Evolutionary conservation across 306 rosid genomes (phyloP), one percentile per base, ranked within the genome.

Genomic region (Fagus sylvatica): DNA sequence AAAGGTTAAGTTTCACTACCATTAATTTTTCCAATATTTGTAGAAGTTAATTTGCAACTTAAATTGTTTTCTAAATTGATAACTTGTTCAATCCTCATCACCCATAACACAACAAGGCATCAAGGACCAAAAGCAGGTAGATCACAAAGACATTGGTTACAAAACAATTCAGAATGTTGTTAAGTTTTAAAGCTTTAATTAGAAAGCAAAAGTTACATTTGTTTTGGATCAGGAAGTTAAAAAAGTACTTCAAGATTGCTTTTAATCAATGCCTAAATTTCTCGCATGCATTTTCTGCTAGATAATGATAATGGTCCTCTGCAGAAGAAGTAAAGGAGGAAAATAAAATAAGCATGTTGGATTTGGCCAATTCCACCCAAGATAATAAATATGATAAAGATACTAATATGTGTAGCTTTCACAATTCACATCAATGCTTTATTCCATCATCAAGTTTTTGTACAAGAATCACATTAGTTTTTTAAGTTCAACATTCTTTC

Each of bases 1-100:
- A 90, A 86, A 89, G 96, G 97, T 86, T 74, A 75, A 71, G 56
- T 64, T 71, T 17, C 32, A 37, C n/a, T 65, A 37, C 13, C 48
- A 17, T 16, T 22, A 22, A 2, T 55, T 7, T 10, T 10, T 46
- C 51, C 4, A 10, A 2, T 46, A 46, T 46, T 46, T 2, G 11
- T 46, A 46, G 51, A 10, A 8, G 51, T 10, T 46, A 46, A 46
- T 10, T 11, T 7, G 8, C 51, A 46, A 46, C 2, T 46, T 46
- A 46, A 46, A 13, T 46, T 10, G 51, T 46, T 46, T 10, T 10
- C 13, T 3, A n/a, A n/a, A n/a, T n/a, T n/a, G n/a, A 1, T 13
- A 46, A 46, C 51, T 10, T 8, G 51, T 46, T 46, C 51, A 46
- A 46, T 46, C 51, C 51, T 46, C 51, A 46, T 46, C 51, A 46